These are phyloP conservation scores for Gonium pectorale DNA, from an alignment of 139 green algal species.

Conservation along the genomic window DNA sequence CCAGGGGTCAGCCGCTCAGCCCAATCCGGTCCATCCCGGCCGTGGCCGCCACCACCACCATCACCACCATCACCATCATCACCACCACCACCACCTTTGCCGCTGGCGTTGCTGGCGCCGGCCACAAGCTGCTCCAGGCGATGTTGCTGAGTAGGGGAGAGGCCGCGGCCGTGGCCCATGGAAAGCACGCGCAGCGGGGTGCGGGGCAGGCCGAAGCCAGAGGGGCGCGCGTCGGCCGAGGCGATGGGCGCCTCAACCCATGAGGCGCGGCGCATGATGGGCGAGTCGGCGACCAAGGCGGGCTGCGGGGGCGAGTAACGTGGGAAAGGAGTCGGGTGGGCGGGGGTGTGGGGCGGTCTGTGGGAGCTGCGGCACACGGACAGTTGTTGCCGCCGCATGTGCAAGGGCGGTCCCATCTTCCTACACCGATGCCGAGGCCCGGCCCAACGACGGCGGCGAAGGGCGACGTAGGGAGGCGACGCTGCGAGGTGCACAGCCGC, in stretches of 20 bases:
- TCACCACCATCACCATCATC: no score
- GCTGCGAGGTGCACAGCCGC: no score
- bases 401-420: background rate
- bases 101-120: background rate
- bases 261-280: conserved; percentile 22
- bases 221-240: background rate
- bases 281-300: background rate
- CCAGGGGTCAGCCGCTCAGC: no score
- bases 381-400: background rate
- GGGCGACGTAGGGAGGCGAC: no score
- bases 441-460: no score
- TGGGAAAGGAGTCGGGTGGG: background rate
- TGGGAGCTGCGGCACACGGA: background rate
- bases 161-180: background rate
- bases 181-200: conserved; percentile 18
- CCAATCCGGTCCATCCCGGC: no score
- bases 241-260: conserved; percentile 6
- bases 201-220: conserved; percentile 19
- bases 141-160: no score
- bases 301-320: background rate
- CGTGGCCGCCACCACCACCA: no score
- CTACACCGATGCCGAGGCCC: no score
- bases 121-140: background rate
- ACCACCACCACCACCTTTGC: no score
- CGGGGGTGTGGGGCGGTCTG: background rate